phyloP scores from a whole-genome alignment of 2,329 filamentous ascomycete genomes.

The Hortaea werneckii region DNA sequence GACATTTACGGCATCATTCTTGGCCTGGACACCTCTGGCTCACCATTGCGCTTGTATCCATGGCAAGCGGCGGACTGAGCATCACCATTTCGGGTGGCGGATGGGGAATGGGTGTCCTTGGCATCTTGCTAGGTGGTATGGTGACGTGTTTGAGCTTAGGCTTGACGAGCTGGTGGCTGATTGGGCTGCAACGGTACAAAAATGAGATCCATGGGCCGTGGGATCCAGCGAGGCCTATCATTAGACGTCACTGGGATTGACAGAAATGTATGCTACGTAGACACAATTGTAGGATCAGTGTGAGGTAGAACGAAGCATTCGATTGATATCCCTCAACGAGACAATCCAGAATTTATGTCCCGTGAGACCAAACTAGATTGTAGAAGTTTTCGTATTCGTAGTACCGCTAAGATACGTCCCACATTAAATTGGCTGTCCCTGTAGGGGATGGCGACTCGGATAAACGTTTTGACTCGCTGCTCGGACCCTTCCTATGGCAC shows the following conservation, averaged over 20 bases:
- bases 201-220: constrained; percentile 97
- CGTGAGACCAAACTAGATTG: too few species aligned
- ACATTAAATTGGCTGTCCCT: too few species aligned
- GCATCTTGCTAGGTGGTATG: constrained; percentile 65
- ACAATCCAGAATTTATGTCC: too few species aligned
- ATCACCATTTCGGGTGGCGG: constrained; percentile 45
- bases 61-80: constrained; percentile 69
- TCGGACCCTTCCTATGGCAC: too few species aligned
- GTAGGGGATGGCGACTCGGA: too few species aligned
- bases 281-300: too few species aligned
- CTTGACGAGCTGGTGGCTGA: constrained; percentile 95
- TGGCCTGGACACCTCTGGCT: constrained; percentile 72
- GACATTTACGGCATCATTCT: constrained; percentile 71
- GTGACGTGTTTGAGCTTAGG: constrained; percentile 74
- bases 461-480: too few species aligned
- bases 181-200: constrained; percentile 95
- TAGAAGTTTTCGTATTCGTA: too few species aligned
- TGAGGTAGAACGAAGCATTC: too few species aligned
- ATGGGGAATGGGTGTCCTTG: constrained; percentile 52
- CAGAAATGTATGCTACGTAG: too few species aligned
- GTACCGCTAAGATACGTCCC: too few species aligned
- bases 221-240: constrained; percentile 87
- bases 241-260: constrained; percentile 37
- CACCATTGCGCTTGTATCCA: constrained; percentile 65
- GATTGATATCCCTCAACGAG: too few species aligned